Percentiles rank a stretch among this genome's conserved stretches.
Conservation (phyloP, 208 protist species). For the Trypanosoma vivax region DNA sequence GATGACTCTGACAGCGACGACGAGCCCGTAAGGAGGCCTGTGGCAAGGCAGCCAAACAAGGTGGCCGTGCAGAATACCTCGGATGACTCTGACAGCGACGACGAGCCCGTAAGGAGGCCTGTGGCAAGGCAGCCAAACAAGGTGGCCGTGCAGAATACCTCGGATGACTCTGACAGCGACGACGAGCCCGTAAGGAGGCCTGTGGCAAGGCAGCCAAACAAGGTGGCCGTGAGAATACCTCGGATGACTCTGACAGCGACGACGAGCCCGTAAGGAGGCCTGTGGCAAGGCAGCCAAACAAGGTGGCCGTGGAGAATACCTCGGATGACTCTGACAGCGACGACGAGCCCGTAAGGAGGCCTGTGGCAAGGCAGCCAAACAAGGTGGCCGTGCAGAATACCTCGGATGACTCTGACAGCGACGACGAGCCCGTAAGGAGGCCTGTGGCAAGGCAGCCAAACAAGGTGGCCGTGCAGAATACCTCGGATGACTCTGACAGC, state of each 20-base stretch:
- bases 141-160: constrained; percentile 25
- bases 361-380: constrained; percentile 12
- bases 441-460: background rate
- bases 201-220: constrained; percentile 56
- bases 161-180: constrained; percentile 31
- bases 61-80: constrained; percentile 20
- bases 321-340: constrained; percentile 15
- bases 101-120: constrained; percentile 57
- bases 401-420: constrained; percentile 9
- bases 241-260: constrained; percentile 25
- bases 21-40: too few species aligned
- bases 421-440: constrained; percentile 6
- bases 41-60: too few species aligned
- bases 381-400: constrained; percentile 21
- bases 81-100: constrained; percentile 30
- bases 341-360: constrained; percentile 24
- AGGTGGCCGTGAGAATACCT: constrained; percentile 33
- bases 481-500: background rate
- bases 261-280: constrained; percentile 26
- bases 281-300: background rate
- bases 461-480: background rate
- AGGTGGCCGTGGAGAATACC: background rate
- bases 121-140: constrained; percentile 26
- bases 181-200: constrained; percentile 62
- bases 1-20: too few species aligned